Conservation (phyloP, 139 green algal genomes). For the Coelastrella sp. region DNA sequence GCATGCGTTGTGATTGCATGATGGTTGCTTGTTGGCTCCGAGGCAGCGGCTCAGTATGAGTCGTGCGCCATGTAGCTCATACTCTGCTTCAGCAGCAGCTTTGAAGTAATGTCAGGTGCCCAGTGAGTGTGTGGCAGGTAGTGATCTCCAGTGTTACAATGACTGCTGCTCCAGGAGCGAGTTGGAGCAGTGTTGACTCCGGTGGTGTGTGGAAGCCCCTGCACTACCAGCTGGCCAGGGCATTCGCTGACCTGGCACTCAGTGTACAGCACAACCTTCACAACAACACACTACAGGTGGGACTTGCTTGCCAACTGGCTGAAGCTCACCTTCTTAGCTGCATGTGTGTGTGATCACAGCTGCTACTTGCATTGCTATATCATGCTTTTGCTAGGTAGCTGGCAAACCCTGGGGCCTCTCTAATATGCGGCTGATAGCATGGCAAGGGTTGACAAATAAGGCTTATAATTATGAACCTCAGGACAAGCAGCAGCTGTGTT, state of each 20-base stretch:
- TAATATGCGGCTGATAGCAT: no score
- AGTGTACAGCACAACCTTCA: conserved; percentile 25
- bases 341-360: neutral
- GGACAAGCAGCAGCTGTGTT: no score
- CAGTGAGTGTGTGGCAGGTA: no score
- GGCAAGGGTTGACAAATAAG: no score
- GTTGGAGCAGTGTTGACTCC: conserved; percentile 73
- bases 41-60: neutral
- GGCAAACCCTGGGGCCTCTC: no score
- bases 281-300: neutral
- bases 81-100: neutral
- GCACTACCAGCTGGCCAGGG: conserved; percentile 58
- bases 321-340: neutral
- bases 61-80: neutral
- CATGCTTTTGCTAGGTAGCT: no score
- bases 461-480: no score
- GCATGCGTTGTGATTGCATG: neutral
- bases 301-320: no score
- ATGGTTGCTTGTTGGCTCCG: no score
- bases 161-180: conserved; percentile 42
- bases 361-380: no score
- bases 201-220: conserved; percentile 75
- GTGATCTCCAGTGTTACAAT: neutral
- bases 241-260: conserved; percentile 44
- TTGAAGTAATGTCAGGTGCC: no score